phyloP scores from a whole-genome alignment of 306 rosid species.

The Comarum palustre region DNA sequence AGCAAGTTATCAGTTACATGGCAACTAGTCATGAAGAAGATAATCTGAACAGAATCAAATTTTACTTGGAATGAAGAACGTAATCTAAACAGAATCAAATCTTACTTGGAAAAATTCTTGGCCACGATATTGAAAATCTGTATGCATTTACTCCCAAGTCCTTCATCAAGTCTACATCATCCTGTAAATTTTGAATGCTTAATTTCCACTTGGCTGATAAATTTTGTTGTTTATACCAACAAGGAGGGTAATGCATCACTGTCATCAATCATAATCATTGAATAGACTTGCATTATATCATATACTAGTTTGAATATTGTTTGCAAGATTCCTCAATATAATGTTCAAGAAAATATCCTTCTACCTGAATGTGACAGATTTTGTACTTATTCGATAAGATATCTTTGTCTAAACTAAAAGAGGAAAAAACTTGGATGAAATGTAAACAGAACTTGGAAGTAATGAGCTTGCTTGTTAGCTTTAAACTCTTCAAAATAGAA shows the following conservation, averaged over 20 bases:
- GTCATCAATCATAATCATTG: background rate
- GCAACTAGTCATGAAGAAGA: background rate
- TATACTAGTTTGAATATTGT: background rate
- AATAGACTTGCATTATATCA: background rate
- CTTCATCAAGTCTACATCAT: slow-evolving; percentile 83
- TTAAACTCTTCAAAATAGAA: slow-evolving; percentile 10
- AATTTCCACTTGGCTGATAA: slow-evolving; percentile 7
- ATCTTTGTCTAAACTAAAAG: background rate
- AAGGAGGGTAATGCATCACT: slow-evolving; percentile 32
- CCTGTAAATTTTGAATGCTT: slow-evolving; percentile 43
- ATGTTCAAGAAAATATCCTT: background rate
- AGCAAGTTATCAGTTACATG: slow-evolving; percentile 12
- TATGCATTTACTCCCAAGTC: slow-evolving; percentile 90
- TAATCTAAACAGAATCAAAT: slow-evolving; percentile 10
- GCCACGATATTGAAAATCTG: slow-evolving; percentile 92
- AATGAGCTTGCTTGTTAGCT: slow-evolving; percentile 17
- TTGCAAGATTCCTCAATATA: background rate
- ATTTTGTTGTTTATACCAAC: background rate
- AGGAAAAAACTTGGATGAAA: background rate
- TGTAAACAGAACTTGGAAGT: slow-evolving; percentile 5
- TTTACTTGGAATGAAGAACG: slow-evolving; percentile 66
- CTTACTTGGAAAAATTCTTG: slow-evolving; percentile 95
- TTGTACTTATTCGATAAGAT: background rate
- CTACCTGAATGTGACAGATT: background rate
- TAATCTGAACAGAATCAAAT: slow-evolving; percentile 10